Evolutionary conservation across 1,139 yeast species (phyloP), one percentile per base, ranked within the genome.

Genomic region (Kluyveromyces sp.): DNA sequence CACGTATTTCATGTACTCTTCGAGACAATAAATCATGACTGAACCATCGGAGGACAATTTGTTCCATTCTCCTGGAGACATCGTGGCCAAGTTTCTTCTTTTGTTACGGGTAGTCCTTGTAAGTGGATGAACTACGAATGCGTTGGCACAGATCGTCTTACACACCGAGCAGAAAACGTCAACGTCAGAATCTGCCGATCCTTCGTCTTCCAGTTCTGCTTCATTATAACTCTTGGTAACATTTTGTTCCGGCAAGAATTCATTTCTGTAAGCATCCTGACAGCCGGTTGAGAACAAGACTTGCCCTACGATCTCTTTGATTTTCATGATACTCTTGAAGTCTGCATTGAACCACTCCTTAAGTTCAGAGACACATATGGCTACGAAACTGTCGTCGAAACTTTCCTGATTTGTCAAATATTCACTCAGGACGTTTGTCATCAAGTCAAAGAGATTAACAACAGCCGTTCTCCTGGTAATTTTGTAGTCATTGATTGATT

Each of bases 401-500:
- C 41, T 37, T 2, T 39, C 29, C 3, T 43, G 39, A 2, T 31
- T 16, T 25, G 37, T 36, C 22, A 48, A 28, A 38, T 49, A 57
- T n/a, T 43, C 50, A 12, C 36, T 45, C 39, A 53, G 46, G 29
- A 49, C 47, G 25, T 57, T 58, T n/a, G 59, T 47, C 51, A 67
- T 57, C 35, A 67, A 43, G 29, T 62, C 65, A 56, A 58, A 62
- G 50, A 67, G 57, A 46, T 68, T 70, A 49, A 68, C 67, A 8
- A 67, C 68, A 20, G 68, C 61, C 17, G 57, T 54, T 49, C 66
- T 67, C 4, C 52, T 54, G 3, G 60, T 55, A 9, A 43, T 48
- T 50, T 69, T 71, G 58, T 83, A 83, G 50, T 80, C 83, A 16
- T 59, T 50, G 2, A 80, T 67, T 0, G 89, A 75, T 39, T 67